phyloP scores from a whole-genome alignment of 192 early-diverging fungal genomes.

The Dispira simplex region DNA sequence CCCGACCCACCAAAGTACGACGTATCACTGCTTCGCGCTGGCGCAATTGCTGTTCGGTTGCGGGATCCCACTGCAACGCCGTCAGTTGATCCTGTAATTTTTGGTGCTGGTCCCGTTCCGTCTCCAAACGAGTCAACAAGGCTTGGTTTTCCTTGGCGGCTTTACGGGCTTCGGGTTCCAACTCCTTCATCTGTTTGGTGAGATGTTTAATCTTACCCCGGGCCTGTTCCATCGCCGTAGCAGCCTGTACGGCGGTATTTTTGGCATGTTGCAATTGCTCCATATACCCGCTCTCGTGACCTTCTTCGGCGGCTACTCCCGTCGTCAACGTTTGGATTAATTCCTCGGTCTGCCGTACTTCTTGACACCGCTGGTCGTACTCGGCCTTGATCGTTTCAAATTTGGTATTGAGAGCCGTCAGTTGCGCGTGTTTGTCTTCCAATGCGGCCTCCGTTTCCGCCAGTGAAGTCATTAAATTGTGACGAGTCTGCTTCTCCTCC shows the following conservation, averaged over 20 bases:
- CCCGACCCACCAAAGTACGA: conserved; percentile 15
- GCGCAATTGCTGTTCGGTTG: neutral
- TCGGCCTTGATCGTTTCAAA: conserved; percentile 23
- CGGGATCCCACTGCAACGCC: neutral
- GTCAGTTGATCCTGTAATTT: neutral
- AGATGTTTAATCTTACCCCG: conserved; percentile 64
- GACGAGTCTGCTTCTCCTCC: conserved; percentile 50
- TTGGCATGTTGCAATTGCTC: conserved; percentile 82
- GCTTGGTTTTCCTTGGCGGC: conserved; percentile 54
- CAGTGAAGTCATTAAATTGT: conserved; percentile 18
- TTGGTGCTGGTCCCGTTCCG: neutral
- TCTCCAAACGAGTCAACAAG: conserved; percentile 20
- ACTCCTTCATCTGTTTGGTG: conserved; percentile 53
- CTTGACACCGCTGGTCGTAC: conserved; percentile 25
- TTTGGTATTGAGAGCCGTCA: conserved; percentile 16
- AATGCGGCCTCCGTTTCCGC: conserved; percentile 19
- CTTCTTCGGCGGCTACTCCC: conserved; percentile 77
- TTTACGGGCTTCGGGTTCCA: conserved; percentile 41
- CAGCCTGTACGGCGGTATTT: conserved; percentile 39
- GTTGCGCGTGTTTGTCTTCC: conserved; percentile 12
- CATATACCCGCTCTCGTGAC: conserved; percentile 90
- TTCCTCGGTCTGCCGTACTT: conserved; percentile 43
- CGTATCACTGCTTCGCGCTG: neutral
- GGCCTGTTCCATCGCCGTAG: conserved; percentile 59
- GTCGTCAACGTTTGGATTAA: conserved; percentile 87